A percentile compares a stretch with the other conserved stretches of the same genome.
Conservation (phyloP, 208 protist genomes). For the Leishmania guyanensis region DNA sequence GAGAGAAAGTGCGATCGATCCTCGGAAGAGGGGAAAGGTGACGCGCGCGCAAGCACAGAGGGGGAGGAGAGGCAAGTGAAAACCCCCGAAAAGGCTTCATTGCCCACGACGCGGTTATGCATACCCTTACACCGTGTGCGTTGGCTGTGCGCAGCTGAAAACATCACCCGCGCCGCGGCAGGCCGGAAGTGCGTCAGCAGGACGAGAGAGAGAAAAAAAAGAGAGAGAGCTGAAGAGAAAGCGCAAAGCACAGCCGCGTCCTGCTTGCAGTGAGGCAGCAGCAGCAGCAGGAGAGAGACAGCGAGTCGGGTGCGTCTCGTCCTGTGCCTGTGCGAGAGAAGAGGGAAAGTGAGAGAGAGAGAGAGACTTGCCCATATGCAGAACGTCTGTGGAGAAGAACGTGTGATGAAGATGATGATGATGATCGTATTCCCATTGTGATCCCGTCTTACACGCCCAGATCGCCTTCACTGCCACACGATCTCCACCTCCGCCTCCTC, state of each 20-base stretch:
- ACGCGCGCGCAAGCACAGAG: too few relatives aligned
- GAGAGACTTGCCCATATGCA: background rate
- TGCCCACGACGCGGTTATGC: too few relatives aligned
- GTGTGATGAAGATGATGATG: background rate
- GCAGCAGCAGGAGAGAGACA: background rate
- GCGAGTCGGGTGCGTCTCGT: background rate
- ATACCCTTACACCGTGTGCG: background rate
- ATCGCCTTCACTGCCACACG: background rate
- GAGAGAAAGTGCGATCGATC: too few relatives aligned
- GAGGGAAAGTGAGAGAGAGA: background rate
- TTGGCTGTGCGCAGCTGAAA: background rate
- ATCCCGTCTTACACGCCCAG: background rate
- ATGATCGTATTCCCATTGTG: background rate
- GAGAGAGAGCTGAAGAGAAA: too few relatives aligned
- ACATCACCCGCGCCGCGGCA: background rate
- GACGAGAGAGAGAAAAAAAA: background rate
- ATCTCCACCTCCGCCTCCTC: too few relatives aligned
- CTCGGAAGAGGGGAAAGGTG: too few relatives aligned
- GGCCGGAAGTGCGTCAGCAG: background rate
- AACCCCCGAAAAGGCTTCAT: background rate
- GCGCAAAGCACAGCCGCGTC: background rate
- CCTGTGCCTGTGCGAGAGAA: background rate
- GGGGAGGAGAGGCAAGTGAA: too few relatives aligned
- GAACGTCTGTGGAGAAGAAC: background rate
- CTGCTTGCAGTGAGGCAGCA: too few relatives aligned